Evolutionary conservation across 176 grass and related monocot species (phyloP), one percentile per base, ranked within the genome.

Genomic region (Calamus simplicifolius): DNA sequence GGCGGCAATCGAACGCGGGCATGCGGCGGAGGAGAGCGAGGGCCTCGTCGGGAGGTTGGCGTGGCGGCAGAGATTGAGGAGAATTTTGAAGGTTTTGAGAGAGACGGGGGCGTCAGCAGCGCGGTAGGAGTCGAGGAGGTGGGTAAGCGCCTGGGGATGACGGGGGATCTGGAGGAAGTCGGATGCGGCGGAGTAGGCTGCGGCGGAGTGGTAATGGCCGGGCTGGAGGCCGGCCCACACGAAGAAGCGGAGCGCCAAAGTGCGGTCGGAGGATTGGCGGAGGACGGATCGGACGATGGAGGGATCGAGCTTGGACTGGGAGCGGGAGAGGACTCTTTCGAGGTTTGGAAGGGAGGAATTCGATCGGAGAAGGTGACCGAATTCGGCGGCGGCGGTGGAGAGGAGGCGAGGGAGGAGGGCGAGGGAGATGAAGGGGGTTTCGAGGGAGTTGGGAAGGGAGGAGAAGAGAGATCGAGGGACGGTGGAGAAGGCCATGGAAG

Each of bases 61-160:
- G 26, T 72, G 58, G 50, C 69, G 69, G 59, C 69, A 72, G 28
- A 72, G 69, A 27, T 30, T 25, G 58, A 72, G 58, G 49, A 72
- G 69, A 29, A 62, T 62, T 4, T 48, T 61, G 29, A 76, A 71
- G 25, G 66, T 28, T 50, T 29, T 12, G 38, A 74, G 8, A 49
- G 26, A 27, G 68, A 80, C 17, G 66, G 70, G 51, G 4, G 26
- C 17, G n/a, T 73, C 72, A 67, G 77, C 52, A 77, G 71, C 56
- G 73, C 72, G 72, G 78, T 89, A 86, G 56, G 62, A 96, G 27
- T 82, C 72, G 13, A 62, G 76, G 54, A 77, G 50, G 19, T 77
- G 80, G 14, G 76, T 31, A 48, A 81, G 65, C 69, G 57, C 59
- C 4, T 78, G 69, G 53, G 80, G 82, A 1, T 66, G 72, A 49